Evolutionary conservation across 192 early-diverging fungal species (phyloP).

Genomic region (Chytriomyces sp.): DNA sequence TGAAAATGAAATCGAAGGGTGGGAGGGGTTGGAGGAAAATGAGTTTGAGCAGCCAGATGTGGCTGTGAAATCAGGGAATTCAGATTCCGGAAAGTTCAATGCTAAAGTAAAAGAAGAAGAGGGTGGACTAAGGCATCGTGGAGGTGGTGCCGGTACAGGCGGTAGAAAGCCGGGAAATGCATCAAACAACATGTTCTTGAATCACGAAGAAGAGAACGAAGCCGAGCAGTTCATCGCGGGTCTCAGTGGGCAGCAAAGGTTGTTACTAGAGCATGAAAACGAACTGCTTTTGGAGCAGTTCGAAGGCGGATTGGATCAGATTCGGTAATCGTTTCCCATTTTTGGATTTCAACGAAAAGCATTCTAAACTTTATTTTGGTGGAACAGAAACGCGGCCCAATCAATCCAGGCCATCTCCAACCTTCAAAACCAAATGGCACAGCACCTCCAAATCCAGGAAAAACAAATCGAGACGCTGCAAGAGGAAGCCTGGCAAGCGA

Average conservation of each 20-base stretch:
- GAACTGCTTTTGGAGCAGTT: constrained; percentile 41
- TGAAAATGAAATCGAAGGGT: constrained; percentile 3
- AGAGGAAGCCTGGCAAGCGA: constrained; percentile 47
- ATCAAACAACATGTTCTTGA: too few relatives aligned
- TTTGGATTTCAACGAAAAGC: constrained; percentile 5
- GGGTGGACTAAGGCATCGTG: constrained; percentile 14
- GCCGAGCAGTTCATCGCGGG: constrained; percentile 36
- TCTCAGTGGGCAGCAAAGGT: constrained; percentile 33
- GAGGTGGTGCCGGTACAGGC: neutral
- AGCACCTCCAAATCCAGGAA: constrained; percentile 46
- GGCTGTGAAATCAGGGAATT: neutral
- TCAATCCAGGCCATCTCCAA: constrained; percentile 47
- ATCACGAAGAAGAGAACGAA: constrained; percentile 22
- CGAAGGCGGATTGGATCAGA: constrained; percentile 51
- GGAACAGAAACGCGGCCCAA: constrained; percentile 41
- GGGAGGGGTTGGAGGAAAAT: constrained; percentile 3
- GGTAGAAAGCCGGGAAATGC: neutral
- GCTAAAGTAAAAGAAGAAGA: neutral
- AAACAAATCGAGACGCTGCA: constrained; percentile 46
- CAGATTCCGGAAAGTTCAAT: neutral
- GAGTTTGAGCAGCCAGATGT: constrained; percentile 5
- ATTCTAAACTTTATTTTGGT: neutral
- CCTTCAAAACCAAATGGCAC: constrained; percentile 44
- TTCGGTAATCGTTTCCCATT: constrained; percentile 34
- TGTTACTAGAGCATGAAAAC: constrained; percentile 50